A percentile compares a stretch with the other conserved stretches of the same genome.
Evolutionary conservation across 2,329 filamentous ascomycete species (phyloP).

Genomic region (Hymenoscyphus occultus): DNA sequence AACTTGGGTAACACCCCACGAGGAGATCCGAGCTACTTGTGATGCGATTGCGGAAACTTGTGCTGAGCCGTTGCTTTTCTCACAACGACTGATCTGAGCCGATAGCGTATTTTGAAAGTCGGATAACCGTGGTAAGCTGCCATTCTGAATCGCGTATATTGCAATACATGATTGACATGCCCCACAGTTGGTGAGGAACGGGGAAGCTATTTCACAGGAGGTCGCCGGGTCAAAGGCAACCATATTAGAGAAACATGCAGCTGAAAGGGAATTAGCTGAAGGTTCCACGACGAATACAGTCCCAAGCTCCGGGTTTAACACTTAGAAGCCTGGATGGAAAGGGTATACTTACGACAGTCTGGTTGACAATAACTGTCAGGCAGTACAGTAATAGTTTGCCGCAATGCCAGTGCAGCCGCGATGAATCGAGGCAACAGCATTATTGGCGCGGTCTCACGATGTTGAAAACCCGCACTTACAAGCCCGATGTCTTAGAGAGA

Average conservation of each 20-base stretch:
- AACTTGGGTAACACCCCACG: neutral
- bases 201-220: conserved; percentile 26
- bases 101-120: conserved; percentile 13
- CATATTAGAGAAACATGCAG: conserved; percentile 25
- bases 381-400: conserved; percentile 21
- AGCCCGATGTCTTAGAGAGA: conserved; percentile 23
- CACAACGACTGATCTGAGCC: conserved; percentile 24
- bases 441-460: conserved; percentile 10
- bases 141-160: conserved; percentile 23
- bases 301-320: neutral
- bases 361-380: conserved; percentile 28
- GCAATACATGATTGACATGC: conserved; percentile 28
- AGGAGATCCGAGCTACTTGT: conserved; percentile 23
- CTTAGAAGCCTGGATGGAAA: neutral
- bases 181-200: conserved; percentile 29
- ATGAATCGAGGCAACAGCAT: conserved; percentile 28
- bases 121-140: conserved; percentile 9
- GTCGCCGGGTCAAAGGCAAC: conserved; percentile 19
- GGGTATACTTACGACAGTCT: conserved; percentile 28
- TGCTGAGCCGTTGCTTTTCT: conserved; percentile 14
- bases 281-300: neutral
- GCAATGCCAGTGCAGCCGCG: conserved; percentile 20
- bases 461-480: conserved; percentile 12
- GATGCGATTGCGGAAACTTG: conserved; percentile 23
- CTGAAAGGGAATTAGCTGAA: conserved; percentile 17